Evolutionary conservation across 2,329 filamentous ascomycete species (phyloP).

Genomic region (Chaetothyriales sp.): DNA sequence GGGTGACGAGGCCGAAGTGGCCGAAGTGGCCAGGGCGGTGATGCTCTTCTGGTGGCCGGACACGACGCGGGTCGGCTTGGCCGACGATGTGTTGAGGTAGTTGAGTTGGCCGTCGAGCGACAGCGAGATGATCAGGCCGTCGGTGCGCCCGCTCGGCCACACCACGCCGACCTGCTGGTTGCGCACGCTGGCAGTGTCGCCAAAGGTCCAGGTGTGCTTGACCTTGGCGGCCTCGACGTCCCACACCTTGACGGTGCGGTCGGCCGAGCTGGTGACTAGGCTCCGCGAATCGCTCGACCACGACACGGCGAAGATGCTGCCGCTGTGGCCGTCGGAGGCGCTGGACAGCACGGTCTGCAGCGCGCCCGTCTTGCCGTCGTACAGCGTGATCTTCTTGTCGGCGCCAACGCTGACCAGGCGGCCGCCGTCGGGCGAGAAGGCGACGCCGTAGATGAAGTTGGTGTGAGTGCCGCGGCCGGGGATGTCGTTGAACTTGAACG

Average conservation of each 20-base stretch:
- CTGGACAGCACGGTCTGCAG: constrained; percentile 53
- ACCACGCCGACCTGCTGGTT: constrained; percentile 93
- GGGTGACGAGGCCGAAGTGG: constrained; percentile 28
- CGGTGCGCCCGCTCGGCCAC: constrained; percentile 67
- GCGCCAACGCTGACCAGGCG: constrained; percentile 75
- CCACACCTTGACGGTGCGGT: constrained; percentile 92
- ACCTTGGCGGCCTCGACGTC: constrained; percentile 67
- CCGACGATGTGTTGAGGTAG: constrained; percentile 63
- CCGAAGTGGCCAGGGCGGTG: constrained; percentile 54
- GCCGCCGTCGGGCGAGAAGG: constrained; percentile 78
- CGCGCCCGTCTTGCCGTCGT: constrained; percentile 92
- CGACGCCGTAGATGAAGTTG: constrained; percentile 76
- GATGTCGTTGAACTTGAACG: constrained; percentile 88
- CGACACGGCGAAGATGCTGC: constrained; percentile 81
- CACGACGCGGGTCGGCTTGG: constrained; percentile 56
- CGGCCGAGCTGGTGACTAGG: constrained; percentile 82
- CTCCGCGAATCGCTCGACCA: constrained; percentile 79
- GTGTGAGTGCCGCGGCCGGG: constrained; percentile 56
- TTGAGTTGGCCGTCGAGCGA: constrained; percentile 80
- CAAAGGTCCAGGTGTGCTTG: constrained; percentile 72
- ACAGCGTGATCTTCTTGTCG: constrained; percentile 86
- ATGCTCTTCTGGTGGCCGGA: constrained; percentile 87
- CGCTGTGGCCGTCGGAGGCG: constrained; percentile 72
- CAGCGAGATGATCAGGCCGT: constrained; percentile 80
- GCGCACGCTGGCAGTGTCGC: constrained; percentile 54